These are phyloP conservation scores for Tieghemiomyces parasiticus DNA, from an alignment of 192 early-diverging fungal species.

Conservation along the genomic window DNA sequence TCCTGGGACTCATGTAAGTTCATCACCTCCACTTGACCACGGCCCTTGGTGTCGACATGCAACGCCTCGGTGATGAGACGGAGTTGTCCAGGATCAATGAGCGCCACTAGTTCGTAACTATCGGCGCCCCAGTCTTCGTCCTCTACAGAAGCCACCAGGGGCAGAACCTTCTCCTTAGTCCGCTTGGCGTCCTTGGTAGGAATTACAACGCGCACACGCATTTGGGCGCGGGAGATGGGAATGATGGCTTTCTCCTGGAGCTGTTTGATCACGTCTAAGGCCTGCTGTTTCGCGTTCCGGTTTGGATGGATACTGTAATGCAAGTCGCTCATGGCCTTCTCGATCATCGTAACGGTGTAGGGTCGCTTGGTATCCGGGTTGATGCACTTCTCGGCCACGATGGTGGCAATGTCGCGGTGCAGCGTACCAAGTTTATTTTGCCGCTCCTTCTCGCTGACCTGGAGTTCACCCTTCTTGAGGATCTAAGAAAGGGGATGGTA, in stretches of 20 bases:
- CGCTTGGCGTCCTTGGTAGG: slow-evolving; percentile 80
- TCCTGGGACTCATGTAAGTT: slow-evolving; percentile 56
- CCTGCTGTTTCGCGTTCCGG: slow-evolving; percentile 66
- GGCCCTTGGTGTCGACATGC: slow-evolving; percentile 71
- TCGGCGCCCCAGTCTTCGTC: slow-evolving; percentile 37
- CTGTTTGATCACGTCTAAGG: slow-evolving; percentile 86
- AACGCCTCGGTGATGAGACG: slow-evolving; percentile 69
- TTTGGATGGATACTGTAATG: slow-evolving; percentile 86
- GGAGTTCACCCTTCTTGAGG: slow-evolving; percentile 88
- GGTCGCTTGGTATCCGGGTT: slow-evolving; percentile 91
- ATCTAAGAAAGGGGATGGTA: slow-evolving; percentile 36
- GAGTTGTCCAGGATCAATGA: slow-evolving; percentile 91
- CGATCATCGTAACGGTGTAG: slow-evolving; percentile 95
- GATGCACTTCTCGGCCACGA: slow-evolving; percentile 88
- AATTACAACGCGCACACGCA: slow-evolving; percentile 71
- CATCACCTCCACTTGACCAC: slow-evolving; percentile 79
- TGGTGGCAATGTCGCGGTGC: slow-evolving; percentile 87
- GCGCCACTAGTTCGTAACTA: slow-evolving; percentile 21
- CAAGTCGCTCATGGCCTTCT: slow-evolving; percentile 91
- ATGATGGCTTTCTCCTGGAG: slow-evolving; percentile 78
- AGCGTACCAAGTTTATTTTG: slow-evolving; percentile 64
- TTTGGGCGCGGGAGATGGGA: slow-evolving; percentile 89
- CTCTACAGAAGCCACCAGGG: slow-evolving; percentile 39
- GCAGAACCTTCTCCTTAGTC: slow-evolving; percentile 53
- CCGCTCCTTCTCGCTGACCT: slow-evolving; percentile 96